Percentiles rank a stretch among this genome's conserved stretches.
Evolutionary conservation across 176 grass and related monocot genomes (phyloP).

Genomic region (Cenchrus purpureus): DNA sequence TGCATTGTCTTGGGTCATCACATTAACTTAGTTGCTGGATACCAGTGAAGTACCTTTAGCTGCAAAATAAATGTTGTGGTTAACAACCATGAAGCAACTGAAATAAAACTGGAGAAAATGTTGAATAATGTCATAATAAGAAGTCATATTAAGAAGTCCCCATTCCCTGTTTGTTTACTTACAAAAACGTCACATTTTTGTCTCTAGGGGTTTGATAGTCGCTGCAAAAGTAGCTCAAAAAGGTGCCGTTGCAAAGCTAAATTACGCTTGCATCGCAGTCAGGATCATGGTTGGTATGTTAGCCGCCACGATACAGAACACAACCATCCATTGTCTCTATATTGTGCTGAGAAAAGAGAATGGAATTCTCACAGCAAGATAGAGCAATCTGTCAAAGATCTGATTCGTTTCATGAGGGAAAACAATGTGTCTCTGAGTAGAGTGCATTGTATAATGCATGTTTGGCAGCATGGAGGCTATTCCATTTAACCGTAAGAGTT

Average conservation of each 20-base stretch:
- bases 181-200: no score
- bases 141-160: no score
- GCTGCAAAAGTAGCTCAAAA: neutral
- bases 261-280: neutral
- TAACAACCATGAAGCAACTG: no score
- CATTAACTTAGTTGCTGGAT: no score
- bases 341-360: neutral
- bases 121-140: no score
- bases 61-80: no score
- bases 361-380: neutral
- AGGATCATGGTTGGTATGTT: neutral
- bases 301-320: neutral
- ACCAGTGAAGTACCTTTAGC: no score
- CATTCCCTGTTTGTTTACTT: no score
- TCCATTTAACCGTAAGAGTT: neutral
- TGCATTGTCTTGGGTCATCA: no score
- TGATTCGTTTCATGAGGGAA: neutral
- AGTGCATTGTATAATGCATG: no score
- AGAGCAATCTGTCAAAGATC: neutral
- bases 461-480: no score
- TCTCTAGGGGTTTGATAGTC: neutral
- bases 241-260: neutral
- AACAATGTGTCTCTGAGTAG: neutral
- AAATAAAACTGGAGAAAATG: no score
- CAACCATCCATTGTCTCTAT: neutral